Evolutionary conservation across 768 basidiomycete species (phyloP), one percentile per base, ranked within the genome.

Genomic region (Symmetrospora coprosmae): DNA sequence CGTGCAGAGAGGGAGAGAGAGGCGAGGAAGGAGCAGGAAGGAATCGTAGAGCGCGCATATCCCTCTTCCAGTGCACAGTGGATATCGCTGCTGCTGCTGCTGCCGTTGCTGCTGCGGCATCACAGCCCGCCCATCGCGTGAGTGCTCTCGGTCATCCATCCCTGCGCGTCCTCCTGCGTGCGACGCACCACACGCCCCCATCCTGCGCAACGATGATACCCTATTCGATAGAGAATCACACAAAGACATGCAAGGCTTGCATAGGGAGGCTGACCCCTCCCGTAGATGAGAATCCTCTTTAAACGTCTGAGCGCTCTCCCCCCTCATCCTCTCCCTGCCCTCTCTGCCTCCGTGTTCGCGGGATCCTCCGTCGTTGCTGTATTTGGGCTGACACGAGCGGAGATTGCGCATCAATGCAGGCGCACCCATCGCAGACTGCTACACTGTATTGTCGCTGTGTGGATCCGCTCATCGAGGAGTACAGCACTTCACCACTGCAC

Each of bases 211-310:
- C 8, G n/a, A 23, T 40, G 40, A 25, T 25, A 43, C 34, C 40
- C 55, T 25, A 43, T 43, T 58, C 39, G 43, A 58, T 28, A 30
- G 43, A 30, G 27, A 25, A 58, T 9, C 21, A 17, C 43, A 19
- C n/a, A 58, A 58, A 34, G 55, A 58, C 55, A 58, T 58, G 55
- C 55, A 58, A 58, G 55, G 55, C 55, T 58, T 58, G 43, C 55
- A 45, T 39, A 58, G 30, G 31, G 55, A n/a, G n/a, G 55, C 28
- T 58, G 28, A 19, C 25, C 28, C 41, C 25, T 25, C 43, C 23
- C 21, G 43, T 19, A 14, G 49, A 28, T 27, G 55, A 41, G 16
- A 43, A 45, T 23, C 31, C 39, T 43, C 7, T 58, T 33, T 58
- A 56, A 27, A 35, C 39, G 43, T 58, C 55, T 58, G 28, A 21